Evolutionary conservation across 1,139 yeast genomes (phyloP).

Genomic region (Zygotorulaspora mrakii): DNA sequence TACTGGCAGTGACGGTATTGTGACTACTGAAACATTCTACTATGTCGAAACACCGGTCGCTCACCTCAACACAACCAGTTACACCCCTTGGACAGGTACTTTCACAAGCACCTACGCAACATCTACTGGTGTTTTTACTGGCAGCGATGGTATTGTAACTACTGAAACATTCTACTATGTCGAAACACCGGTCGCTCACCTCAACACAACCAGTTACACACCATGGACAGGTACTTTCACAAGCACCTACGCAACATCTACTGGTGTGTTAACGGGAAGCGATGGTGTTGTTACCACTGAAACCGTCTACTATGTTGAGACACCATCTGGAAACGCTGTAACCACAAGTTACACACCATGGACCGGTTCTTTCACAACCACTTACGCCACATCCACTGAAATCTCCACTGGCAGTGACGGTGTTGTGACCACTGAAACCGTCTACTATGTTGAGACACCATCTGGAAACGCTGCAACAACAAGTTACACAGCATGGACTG

Average conservation of each 20-base stretch:
- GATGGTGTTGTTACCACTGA: not conserved
- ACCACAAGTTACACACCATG: slow-evolving; percentile 6
- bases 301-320: not conserved
- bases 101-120: not conserved
- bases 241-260: not conserved
- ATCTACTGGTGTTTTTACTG: not conserved
- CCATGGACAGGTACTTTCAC: not conserved
- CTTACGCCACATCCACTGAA: slow-evolving; percentile 11
- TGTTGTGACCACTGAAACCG: slow-evolving; percentile 1
- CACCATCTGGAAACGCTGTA: not conserved
- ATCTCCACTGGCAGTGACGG: slow-evolving; percentile 3
- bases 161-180: not conserved
- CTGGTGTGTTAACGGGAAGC: not conserved
- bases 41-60: not conserved
- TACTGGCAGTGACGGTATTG: not conserved
- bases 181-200: not conserved
- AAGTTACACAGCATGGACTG: slow-evolving; percentile 9
- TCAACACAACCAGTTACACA: not conserved
- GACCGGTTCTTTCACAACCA: slow-evolving; percentile 10
- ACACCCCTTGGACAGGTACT: not conserved
- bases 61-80: not conserved
- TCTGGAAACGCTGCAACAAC: not conserved
- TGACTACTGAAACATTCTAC: not conserved
- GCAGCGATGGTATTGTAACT: not conserved
- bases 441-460: slow-evolving; percentile 4